Conservation (phyloP, 1,284 basidiomycete genomes). For the Jaminaea rosea region DNA sequence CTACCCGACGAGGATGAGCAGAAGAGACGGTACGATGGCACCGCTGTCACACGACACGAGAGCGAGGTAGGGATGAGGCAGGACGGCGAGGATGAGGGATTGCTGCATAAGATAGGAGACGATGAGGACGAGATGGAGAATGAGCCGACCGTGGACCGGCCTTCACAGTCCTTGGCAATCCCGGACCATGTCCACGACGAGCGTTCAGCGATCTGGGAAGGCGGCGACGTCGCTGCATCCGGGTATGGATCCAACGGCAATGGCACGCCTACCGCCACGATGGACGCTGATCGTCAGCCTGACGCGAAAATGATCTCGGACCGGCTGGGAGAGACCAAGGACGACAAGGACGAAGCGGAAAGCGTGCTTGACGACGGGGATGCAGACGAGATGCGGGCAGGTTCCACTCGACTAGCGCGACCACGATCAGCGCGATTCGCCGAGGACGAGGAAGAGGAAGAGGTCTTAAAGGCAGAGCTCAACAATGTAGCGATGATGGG, state of each 20-base stretch:
- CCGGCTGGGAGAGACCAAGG: not conserved
- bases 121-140: not conserved
- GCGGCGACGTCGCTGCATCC: not conserved
- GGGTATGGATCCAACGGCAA: not conserved
- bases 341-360: not conserved
- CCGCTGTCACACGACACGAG: conserved; percentile 1
- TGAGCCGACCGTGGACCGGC: too few species aligned
- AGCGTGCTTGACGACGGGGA: not conserved
- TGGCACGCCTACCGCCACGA: too few species aligned
- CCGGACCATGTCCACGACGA: not conserved
- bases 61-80: not conserved
- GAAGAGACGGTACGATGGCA: conserved; percentile 4
- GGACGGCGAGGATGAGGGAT: not conserved
- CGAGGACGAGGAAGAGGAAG: conserved; percentile 1
- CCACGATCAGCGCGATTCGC: not conserved
- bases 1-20: conserved; percentile 27
- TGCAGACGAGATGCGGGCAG: not conserved
- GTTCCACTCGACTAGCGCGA: not conserved
- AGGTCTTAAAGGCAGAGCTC: not conserved
- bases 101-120: not conserved
- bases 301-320: too few species aligned
- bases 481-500: not conserved
- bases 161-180: not conserved
- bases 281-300: too few species aligned
- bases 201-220: not conserved